phyloP scores from a whole-genome alignment of 208 protist species.

The Leishmania lainsoni region DNA sequence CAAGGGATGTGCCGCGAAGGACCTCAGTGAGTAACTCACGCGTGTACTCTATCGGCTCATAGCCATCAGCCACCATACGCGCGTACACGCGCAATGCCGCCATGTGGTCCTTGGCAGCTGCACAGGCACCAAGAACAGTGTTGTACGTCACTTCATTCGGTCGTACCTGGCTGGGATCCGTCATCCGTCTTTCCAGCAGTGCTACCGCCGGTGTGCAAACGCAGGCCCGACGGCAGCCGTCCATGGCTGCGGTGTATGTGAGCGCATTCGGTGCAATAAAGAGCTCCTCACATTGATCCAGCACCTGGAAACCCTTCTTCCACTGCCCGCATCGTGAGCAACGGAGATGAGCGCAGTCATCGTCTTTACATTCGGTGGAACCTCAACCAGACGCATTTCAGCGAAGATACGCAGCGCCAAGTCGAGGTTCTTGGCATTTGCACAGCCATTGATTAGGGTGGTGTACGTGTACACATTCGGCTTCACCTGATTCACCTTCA shows the following conservation, averaged over 20 bases:
- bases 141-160: slow-evolving; percentile 91
- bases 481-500: slow-evolving; percentile 68
- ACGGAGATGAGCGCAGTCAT: slow-evolving; percentile 76
- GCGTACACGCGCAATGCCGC: slow-evolving; percentile 77
- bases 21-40: slow-evolving; percentile 46
- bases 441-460: slow-evolving; percentile 77
- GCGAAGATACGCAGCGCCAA: slow-evolving; percentile 72
- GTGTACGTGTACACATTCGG: slow-evolving; percentile 93
- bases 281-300: slow-evolving; percentile 80
- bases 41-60: slow-evolving; percentile 76
- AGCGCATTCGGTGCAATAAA: slow-evolving; percentile 83
- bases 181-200: slow-evolving; percentile 62
- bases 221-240: slow-evolving; percentile 78
- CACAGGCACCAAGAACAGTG: slow-evolving; percentile 74
- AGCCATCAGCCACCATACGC: slow-evolving; percentile 78
- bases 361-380: slow-evolving; percentile 80
- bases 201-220: slow-evolving; percentile 66
- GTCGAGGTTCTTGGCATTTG: slow-evolving; percentile 48
- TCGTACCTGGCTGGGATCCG: slow-evolving; percentile 48
- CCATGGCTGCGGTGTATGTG: slow-evolving; percentile 91
- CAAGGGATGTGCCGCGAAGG: slow-evolving; percentile 59
- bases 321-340: slow-evolving; percentile 70
- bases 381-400: slow-evolving; percentile 72
- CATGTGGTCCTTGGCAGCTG: slow-evolving; percentile 44
- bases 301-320: slow-evolving; percentile 70